Conservation (phyloP, 306 rosid species). For the Senna siamea region DNA sequence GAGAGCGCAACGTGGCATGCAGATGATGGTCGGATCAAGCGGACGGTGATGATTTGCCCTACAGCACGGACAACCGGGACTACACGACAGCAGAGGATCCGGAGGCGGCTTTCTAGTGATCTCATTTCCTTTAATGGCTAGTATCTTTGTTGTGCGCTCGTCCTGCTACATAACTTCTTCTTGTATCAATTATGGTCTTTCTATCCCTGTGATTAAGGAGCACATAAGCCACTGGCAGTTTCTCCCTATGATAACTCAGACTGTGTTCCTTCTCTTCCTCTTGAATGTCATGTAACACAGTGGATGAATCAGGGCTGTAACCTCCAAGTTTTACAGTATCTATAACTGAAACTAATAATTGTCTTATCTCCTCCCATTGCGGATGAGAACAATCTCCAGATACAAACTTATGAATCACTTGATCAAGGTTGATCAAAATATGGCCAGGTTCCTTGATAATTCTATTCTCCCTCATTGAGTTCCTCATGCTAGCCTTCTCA, state of each 20-base stretch:
- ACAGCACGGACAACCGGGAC: too few relatives aligned
- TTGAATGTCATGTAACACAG: constrained; percentile 60
- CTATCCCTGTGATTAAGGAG: constrained; percentile 57
- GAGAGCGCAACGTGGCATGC: too few relatives aligned
- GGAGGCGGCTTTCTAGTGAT: too few relatives aligned
- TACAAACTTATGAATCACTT: constrained; percentile 57
- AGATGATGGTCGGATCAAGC: too few relatives aligned
- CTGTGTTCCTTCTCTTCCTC: constrained; percentile 66
- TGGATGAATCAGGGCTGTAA: constrained; percentile 46
- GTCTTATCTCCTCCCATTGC: constrained; percentile 48
- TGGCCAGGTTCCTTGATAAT: constrained; percentile 60
- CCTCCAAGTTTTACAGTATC: constrained; percentile 51
- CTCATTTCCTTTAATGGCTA: too few relatives aligned
- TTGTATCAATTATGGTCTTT: constrained; percentile 51
- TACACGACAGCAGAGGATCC: too few relatives aligned
- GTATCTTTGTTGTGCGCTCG: too few relatives aligned
- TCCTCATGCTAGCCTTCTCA: constrained; percentile 54
- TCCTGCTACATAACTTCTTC: too few relatives aligned
- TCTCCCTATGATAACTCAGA: constrained; percentile 67
- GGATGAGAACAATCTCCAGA: constrained; percentile 65
- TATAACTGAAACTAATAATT: constrained; percentile 46
- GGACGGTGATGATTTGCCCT: too few relatives aligned
- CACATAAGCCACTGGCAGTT: constrained; percentile 62
- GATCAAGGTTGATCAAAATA: constrained; percentile 56
- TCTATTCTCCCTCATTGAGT: constrained; percentile 55